phyloP scores from a whole-genome alignment of 2,329 filamentous ascomycete genomes.

The Pestalotiopsis fici region DNA sequence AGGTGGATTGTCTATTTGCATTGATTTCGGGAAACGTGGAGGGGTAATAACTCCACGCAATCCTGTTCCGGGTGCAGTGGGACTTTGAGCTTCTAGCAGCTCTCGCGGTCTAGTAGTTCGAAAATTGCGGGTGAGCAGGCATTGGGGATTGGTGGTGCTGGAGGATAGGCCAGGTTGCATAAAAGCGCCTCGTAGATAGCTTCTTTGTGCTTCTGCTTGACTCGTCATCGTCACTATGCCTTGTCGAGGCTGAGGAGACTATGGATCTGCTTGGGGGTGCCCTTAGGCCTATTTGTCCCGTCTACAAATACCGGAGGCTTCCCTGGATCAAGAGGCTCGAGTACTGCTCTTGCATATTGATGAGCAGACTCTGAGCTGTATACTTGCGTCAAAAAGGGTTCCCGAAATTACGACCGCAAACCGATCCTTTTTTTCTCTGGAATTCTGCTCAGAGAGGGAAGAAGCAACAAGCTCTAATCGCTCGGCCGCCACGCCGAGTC shows the following conservation, averaged over 20 bases:
- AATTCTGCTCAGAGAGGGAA: background rate
- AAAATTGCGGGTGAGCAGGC: background rate
- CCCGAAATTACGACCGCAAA: background rate
- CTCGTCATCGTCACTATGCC: background rate
- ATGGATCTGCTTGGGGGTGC: background rate
- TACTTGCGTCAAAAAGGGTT: background rate
- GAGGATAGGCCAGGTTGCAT: background rate
- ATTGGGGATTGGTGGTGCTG: background rate
- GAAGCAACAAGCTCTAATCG: background rate
- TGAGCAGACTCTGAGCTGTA: background rate
- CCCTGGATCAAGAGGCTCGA: background rate
- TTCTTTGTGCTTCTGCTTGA: slow-evolving; percentile 4
- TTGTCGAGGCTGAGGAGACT: background rate
- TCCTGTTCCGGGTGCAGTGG: background rate
- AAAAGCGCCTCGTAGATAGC: slow-evolving; percentile 1
- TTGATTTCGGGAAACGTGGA: background rate
- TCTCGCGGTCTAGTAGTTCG: background rate
- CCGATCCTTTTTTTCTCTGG: background rate
- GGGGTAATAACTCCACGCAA: background rate
- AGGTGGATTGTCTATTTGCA: background rate
- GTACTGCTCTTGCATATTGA: background rate
- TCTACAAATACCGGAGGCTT: background rate
- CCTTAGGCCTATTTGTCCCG: background rate
- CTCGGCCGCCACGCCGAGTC: background rate
- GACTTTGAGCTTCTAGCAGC: background rate